Evolutionary conservation across 805 yeast genomes (phyloP).

Genomic region (Zygoascus bituminiphila): DNA sequence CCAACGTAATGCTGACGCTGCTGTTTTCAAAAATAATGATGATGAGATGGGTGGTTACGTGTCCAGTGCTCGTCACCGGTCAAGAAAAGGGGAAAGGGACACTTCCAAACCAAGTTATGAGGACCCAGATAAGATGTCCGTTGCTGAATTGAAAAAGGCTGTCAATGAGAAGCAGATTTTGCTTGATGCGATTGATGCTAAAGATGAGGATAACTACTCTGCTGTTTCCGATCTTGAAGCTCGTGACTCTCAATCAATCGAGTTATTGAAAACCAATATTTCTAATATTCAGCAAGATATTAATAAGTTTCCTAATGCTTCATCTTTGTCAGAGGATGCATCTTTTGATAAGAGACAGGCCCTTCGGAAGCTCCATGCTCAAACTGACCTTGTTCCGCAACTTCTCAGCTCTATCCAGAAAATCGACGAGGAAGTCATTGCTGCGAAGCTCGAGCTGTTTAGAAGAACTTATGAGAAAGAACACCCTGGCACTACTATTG

Average conservation of each 20-base stretch:
- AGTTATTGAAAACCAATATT: slow-evolving; percentile 55
- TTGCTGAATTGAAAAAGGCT: slow-evolving; percentile 51
- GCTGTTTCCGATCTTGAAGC: slow-evolving; percentile 31
- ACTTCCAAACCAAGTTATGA: slow-evolving; percentile 4
- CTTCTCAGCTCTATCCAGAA: slow-evolving; percentile 55
- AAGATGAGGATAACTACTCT: slow-evolving; percentile 35
- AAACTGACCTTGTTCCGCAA: slow-evolving; percentile 65
- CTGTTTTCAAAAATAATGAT: slow-evolving; percentile 61
- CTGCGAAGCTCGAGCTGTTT: slow-evolving; percentile 55
- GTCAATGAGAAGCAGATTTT: slow-evolving; percentile 66
- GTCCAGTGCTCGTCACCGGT: slow-evolving; percentile 51
- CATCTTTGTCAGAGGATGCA: slow-evolving; percentile 23
- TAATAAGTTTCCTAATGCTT: slow-evolving; percentile 17
- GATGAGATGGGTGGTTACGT: slow-evolving; percentile 57
- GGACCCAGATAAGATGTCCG: slow-evolving; percentile 23
- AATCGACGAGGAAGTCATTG: slow-evolving; percentile 61
- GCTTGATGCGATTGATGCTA: slow-evolving; percentile 62
- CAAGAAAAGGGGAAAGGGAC: slow-evolving; percentile 24
- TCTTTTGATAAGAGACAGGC: slow-evolving; percentile 43
- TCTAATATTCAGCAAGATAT: slow-evolving; percentile 35
- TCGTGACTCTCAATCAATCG: slow-evolving; percentile 48
- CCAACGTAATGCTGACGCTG: slow-evolving; percentile 36
- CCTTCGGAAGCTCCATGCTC: slow-evolving; percentile 46
- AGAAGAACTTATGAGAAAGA: slow-evolving; percentile 47
- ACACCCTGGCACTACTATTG: slow-evolving; percentile 61